Conservation (phyloP, 2,329 filamentous ascomycete genomes). For the Teratosphaeriaceae sp. region DNA sequence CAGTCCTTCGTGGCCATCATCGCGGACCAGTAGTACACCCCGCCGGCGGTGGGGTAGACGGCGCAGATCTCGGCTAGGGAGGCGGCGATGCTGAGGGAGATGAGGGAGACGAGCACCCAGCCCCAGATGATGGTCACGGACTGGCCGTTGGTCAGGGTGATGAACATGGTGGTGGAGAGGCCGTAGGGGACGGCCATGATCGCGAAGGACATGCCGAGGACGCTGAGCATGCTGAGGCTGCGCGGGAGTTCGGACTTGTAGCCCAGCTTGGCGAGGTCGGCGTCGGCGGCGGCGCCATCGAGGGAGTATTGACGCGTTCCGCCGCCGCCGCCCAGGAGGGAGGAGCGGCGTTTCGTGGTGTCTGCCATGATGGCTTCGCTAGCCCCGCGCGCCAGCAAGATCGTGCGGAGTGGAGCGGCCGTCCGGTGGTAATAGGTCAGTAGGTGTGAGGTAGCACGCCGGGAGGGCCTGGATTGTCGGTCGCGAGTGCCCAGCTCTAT, state of each 20-base stretch:
- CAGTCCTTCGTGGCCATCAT: constrained; percentile 60
- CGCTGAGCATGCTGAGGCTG: constrained; percentile 61
- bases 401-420: too few relatives aligned
- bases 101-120: constrained; percentile 59
- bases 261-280: constrained; percentile 58
- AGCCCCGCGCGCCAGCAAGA: too few relatives aligned
- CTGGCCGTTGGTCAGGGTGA: constrained; percentile 62
- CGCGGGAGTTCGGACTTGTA: constrained; percentile 62
- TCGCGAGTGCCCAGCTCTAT: too few relatives aligned
- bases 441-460: not conserved
- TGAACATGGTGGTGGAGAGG: constrained; percentile 61
- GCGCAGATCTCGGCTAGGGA: constrained; percentile 64
- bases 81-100: constrained; percentile 57
- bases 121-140: constrained; percentile 64
- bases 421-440: too few relatives aligned
- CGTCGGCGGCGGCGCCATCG: constrained; percentile 46
- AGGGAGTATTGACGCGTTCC: constrained; percentile 7
- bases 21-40: constrained; percentile 64
- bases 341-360: not conserved
- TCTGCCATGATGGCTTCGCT: not conserved
- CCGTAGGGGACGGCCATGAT: constrained; percentile 70
- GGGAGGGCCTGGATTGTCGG: not conserved
- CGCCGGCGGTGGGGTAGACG: constrained; percentile 61
- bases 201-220: constrained; percentile 64
- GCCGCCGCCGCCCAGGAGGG: not conserved